Evolutionary conservation across 306 rosid genomes (phyloP).

Genomic region (Purshia tridentata): DNA sequence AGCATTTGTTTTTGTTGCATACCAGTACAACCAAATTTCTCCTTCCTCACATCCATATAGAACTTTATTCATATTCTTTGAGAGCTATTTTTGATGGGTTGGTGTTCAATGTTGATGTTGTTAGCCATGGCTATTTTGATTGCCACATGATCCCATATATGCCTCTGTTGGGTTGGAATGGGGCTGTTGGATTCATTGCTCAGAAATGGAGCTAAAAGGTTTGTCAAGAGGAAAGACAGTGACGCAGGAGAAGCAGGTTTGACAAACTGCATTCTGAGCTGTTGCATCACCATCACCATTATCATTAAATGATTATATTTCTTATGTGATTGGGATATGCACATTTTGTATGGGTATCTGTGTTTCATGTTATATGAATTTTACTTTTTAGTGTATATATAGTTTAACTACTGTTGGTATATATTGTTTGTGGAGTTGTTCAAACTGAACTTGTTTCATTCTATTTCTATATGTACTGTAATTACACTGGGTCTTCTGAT

Average conservation of each 20-base stretch:
- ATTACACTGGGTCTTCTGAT: not conserved
- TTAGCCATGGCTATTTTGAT: not conserved
- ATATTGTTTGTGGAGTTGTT: not conserved
- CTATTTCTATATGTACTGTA: not conserved
- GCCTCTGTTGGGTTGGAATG: constrained; percentile 33
- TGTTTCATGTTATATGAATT: not conserved
- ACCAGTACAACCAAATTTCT: constrained; percentile 4
- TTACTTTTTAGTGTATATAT: not conserved
- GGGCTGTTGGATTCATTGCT: constrained; percentile 63
- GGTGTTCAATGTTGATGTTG: not conserved
- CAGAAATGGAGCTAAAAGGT: constrained; percentile 40
- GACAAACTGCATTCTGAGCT: not conserved
- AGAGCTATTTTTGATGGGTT: not conserved
- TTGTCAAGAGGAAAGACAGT: constrained; percentile 81
- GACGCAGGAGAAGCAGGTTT: constrained; percentile 97
- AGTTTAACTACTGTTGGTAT: not conserved
- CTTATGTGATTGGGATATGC: not conserved
- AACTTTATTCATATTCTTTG: not conserved
- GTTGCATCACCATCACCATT: not conserved
- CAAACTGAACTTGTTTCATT: not conserved
- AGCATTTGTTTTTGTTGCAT: too few relatives aligned
- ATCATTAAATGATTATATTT: not conserved
- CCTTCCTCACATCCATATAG: not conserved
- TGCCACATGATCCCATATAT: constrained; percentile 5
- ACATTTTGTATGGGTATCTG: not conserved